phyloP scores from a whole-genome alignment of 768 basidiomycete genomes.

The Pisolithus sp. region DNA sequence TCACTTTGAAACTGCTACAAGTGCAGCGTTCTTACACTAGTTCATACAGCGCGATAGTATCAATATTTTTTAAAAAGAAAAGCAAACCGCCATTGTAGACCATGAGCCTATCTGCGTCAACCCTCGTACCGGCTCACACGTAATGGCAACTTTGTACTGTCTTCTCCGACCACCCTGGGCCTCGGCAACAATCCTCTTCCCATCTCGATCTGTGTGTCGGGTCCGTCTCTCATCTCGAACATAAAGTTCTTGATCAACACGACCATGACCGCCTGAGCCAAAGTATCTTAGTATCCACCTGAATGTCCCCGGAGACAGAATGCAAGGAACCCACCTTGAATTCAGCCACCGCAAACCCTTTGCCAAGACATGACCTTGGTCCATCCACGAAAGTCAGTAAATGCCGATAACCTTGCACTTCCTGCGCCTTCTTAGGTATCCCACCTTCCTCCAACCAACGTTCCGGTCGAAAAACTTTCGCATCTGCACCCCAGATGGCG shows the following conservation, averaged over 20 bases:
- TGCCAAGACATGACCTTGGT: conserved; percentile 38
- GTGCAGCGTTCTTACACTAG: too few species aligned
- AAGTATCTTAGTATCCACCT: too few species aligned
- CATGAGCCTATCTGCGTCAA: neutral
- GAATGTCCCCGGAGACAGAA: too few species aligned
- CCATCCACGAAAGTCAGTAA: conserved; percentile 42
- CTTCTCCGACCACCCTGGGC: neutral
- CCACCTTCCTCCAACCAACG: conserved; percentile 46
- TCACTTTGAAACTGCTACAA: too few species aligned
- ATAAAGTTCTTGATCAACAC: too few species aligned
- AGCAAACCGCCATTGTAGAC: too few species aligned
- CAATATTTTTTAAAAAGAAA: too few species aligned
- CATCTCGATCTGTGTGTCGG: neutral
- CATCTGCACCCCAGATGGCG: conserved; percentile 54
- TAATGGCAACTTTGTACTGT: neutral
- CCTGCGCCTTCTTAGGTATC: conserved; percentile 19
- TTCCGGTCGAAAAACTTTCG: conserved; percentile 54
- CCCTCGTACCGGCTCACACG: neutral
- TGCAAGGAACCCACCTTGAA: too few species aligned
- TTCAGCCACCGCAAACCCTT: too few species aligned
- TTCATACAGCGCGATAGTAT: too few species aligned
- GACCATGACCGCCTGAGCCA: too few species aligned
- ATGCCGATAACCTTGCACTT: conserved; percentile 33
- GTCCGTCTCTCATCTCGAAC: too few species aligned
- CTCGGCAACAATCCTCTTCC: neutral